These are phyloP conservation scores for Fusarium aywerte DNA, from an alignment of 2,329 filamentous ascomycete species.

Conservation along the genomic window DNA sequence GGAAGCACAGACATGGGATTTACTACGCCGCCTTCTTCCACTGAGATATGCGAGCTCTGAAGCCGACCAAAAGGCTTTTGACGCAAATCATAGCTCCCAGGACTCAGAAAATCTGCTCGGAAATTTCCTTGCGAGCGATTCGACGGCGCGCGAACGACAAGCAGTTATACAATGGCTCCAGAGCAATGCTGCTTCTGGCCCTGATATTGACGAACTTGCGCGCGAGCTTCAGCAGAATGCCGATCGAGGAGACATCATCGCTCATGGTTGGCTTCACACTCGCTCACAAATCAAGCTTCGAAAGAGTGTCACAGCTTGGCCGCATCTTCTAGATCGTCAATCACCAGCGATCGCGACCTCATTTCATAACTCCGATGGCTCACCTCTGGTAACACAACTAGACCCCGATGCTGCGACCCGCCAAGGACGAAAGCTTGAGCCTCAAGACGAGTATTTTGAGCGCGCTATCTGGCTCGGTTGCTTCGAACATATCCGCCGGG, in stretches of 20 bases:
- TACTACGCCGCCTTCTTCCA: conserved; percentile 79
- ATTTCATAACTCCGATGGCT: conserved; percentile 68
- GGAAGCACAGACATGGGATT: conserved; percentile 91
- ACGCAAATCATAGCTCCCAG: conserved; percentile 28
- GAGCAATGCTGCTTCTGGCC: conserved; percentile 74
- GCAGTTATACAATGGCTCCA: conserved; percentile 89
- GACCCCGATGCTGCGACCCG: conserved; percentile 91
- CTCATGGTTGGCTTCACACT: conserved; percentile 92
- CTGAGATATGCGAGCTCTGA: conserved; percentile 66
- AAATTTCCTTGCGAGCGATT: conserved; percentile 78
- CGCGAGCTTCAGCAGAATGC: conserved; percentile 79
- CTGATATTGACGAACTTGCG: conserved; percentile 79
- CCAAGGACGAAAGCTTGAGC: conserved; percentile 79
- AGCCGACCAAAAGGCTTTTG: conserved; percentile 49
- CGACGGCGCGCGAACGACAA: conserved; percentile 79
- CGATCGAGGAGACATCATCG: conserved; percentile 82
- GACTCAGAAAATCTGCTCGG: conserved; percentile 62
- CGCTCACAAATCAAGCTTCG: conserved; percentile 88
- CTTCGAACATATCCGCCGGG: conserved; percentile 90
- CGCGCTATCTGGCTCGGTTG: conserved; percentile 92
- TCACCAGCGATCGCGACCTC: conserved; percentile 66
- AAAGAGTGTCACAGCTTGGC: conserved; percentile 80
- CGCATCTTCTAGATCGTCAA: conserved; percentile 71
- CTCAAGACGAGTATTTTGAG: conserved; percentile 89
- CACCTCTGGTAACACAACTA: conserved; percentile 82